phyloP scores from a whole-genome alignment of 2,329 filamentous ascomycete genomes.

The Fusarium praegraminearum region DNA sequence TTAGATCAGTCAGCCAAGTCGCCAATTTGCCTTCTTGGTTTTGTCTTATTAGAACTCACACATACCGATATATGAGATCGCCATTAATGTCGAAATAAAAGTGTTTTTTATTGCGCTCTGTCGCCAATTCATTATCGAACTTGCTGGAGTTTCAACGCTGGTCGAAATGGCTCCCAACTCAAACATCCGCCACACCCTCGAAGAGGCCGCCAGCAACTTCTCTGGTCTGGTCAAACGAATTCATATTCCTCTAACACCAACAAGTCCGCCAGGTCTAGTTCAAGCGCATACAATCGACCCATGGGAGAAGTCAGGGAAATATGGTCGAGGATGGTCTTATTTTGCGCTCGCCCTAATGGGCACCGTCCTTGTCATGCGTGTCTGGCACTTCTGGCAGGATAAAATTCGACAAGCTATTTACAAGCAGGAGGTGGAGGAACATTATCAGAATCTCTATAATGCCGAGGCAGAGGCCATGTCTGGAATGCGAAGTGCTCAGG shows the following conservation, averaged over 20 bases:
- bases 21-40: background rate
- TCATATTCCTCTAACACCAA: conserved; percentile 68
- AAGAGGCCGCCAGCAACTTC: conserved; percentile 52
- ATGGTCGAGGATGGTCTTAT: conserved; percentile 88
- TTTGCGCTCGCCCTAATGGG: conserved; percentile 81
- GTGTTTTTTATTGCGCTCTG: conserved; percentile 41
- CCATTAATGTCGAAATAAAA: conserved; percentile 47
- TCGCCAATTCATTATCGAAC: conserved; percentile 37
- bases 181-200: conserved; percentile 50
- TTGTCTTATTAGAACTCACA: conserved; percentile 2
- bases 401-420: conserved; percentile 91
- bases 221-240: conserved; percentile 66
- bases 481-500: conserved; percentile 61
- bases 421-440: conserved; percentile 81
- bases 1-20: conserved; percentile 25
- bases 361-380: conserved; percentile 74
- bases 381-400: conserved; percentile 93
- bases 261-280: conserved; percentile 70
- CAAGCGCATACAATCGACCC: conserved; percentile 78
- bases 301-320: conserved; percentile 85
- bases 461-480: conserved; percentile 61
- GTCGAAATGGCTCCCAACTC: conserved; percentile 58
- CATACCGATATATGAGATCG: conserved; percentile 22
- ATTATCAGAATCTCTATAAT: conserved; percentile 67
- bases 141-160: conserved; percentile 45